Percentiles rank a stretch among this genome's conserved stretches.
Evolutionary conservation across 1,139 yeast genomes (phyloP).

Genomic region (Arxiozyma heterogenica): DNA sequence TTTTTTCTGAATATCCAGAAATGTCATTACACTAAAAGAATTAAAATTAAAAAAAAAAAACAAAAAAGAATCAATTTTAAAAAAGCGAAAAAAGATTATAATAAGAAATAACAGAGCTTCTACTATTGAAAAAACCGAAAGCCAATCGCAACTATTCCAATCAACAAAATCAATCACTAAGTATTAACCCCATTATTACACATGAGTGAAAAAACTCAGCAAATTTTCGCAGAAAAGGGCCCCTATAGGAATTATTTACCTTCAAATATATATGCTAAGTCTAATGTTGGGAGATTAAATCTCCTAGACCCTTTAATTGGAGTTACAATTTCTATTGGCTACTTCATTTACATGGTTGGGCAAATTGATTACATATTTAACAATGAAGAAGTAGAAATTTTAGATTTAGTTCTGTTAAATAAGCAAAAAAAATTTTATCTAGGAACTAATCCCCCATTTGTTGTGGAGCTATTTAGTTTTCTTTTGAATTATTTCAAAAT

Average conservation of each 20-base stretch:
- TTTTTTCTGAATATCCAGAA: background rate
- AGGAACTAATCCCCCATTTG: conserved; percentile 16
- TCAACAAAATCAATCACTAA: background rate
- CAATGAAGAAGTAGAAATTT: background rate
- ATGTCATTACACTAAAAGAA: background rate
- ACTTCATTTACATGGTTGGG: background rate
- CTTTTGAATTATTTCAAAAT: conserved; percentile 31
- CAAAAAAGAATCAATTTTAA: too few relatives aligned
- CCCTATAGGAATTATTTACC: conserved; percentile 12
- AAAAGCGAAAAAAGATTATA: too few relatives aligned
- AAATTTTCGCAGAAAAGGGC: conserved; percentile 4
- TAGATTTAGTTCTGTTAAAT: conserved; percentile 5
- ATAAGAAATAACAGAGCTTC: background rate
- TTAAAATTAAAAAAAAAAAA: too few relatives aligned
- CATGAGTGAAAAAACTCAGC: background rate
- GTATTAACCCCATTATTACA: background rate
- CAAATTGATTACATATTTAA: background rate
- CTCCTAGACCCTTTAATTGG: background rate
- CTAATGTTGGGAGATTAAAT: conserved; percentile 5
- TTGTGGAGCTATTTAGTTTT: conserved; percentile 12
- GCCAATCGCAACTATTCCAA: background rate
- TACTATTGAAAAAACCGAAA: background rate
- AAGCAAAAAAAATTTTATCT: conserved; percentile 12
- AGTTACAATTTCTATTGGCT: background rate
- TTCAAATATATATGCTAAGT: conserved; percentile 7